A percentile compares a stretch with the other conserved stretches of the same genome.
Conservation (phyloP, 768 basidiomycete genomes). For the Mycena filopes region DNA sequence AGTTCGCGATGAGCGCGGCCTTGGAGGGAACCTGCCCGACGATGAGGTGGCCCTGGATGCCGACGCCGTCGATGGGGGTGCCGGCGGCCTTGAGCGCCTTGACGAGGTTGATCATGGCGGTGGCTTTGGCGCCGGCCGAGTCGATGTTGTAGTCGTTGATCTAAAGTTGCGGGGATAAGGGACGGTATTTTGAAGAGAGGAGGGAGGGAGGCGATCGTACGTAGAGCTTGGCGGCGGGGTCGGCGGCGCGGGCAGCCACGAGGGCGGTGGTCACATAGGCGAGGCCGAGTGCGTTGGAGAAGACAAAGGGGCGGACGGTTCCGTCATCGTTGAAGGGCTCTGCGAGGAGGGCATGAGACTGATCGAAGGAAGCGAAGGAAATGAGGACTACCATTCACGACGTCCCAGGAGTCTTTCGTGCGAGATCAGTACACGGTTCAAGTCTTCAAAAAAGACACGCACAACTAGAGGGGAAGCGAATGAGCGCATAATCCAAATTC, state of each 20-base stretch:
- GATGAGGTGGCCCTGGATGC: conserved; percentile 69
- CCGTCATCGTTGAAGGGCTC: conserved; percentile 64
- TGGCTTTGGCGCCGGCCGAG: conserved; percentile 50
- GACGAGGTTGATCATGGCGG: conserved; percentile 55
- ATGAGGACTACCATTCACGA: conserved; percentile 44
- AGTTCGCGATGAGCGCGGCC: conserved; percentile 53
- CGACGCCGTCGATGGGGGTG: conserved; percentile 62
- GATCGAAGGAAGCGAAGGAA: no score
- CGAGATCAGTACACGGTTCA: neutral
- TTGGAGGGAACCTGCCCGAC: conserved; percentile 63
- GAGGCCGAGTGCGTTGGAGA: conserved; percentile 50
- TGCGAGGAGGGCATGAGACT: neutral
- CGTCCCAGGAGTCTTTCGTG: conserved; percentile 46
- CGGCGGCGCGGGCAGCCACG: conserved; percentile 53
- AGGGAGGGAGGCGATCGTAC: conserved; percentile 34
- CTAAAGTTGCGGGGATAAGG: conserved; percentile 11
- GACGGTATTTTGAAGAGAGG: neutral
- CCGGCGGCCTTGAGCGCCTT: conserved; percentile 48
- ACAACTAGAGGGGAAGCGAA: conserved; percentile 43
- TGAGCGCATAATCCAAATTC: neutral
- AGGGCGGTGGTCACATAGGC: conserved; percentile 56
- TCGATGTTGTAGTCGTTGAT: conserved; percentile 45
- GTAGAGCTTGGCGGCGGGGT: conserved; percentile 59
- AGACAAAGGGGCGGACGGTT: conserved; percentile 55
- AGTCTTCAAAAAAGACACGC: conserved; percentile 45